These are phyloP conservation scores for Yarrowia alimentaria DNA, from an alignment of 805 yeast species.

Conservation along the genomic window DNA sequence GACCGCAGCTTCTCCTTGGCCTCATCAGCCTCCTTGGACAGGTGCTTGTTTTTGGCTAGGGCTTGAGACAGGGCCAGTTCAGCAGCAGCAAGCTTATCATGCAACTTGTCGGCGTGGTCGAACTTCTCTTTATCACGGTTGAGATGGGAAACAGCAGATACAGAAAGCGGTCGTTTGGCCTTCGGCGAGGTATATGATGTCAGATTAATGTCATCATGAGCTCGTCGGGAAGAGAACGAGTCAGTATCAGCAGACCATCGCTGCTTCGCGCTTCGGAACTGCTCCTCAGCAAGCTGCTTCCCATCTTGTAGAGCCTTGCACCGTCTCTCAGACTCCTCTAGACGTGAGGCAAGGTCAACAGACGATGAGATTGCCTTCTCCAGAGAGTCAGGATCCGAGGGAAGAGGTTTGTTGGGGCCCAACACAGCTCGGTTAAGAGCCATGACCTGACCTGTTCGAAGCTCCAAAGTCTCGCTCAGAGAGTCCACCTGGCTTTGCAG, in stretches of 20 bases:
- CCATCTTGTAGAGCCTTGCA: constrained; percentile 34
- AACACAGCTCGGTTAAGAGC: constrained; percentile 32
- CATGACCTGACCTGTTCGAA: constrained; percentile 32
- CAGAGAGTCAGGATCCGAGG: constrained; percentile 29
- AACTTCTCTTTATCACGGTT: constrained; percentile 11
- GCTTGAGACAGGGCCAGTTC: constrained; percentile 6
- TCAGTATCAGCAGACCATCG: constrained; percentile 33
- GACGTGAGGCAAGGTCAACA: constrained; percentile 35
- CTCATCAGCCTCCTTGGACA: constrained; percentile 18
- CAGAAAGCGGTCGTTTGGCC: constrained; percentile 16
- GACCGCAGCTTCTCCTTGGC: too few species aligned
- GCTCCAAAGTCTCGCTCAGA: constrained; percentile 31
- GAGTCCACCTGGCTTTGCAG: constrained; percentile 31
- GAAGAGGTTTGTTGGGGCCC: constrained; percentile 14
- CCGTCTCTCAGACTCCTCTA: constrained; percentile 38
- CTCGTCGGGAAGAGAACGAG: neutral
- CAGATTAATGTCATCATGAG: constrained; percentile 11
- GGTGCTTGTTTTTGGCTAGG: constrained; percentile 10
- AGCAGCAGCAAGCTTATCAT: constrained; percentile 11
- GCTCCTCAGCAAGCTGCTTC: constrained; percentile 33
- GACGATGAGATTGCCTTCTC: constrained; percentile 46
- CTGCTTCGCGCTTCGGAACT: constrained; percentile 34
- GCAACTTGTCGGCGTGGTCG: constrained; percentile 12
- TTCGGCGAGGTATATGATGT: constrained; percentile 18
- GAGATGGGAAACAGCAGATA: constrained; percentile 12